Evolutionary conservation across 257 asterid species (phyloP), one percentile per base, ranked within the genome.

Genomic region (Solanum stenotomum): DNA sequence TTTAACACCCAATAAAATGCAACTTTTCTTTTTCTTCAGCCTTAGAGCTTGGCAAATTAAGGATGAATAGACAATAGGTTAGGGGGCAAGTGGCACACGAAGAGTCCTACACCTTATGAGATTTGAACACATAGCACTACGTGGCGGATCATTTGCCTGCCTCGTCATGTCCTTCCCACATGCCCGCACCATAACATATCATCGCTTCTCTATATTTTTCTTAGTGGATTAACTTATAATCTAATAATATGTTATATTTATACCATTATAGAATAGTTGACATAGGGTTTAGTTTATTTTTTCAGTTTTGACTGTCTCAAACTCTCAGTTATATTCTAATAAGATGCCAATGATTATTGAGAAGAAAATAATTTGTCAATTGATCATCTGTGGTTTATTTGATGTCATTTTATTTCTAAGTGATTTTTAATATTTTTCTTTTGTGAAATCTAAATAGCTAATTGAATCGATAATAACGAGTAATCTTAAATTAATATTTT

Each of bases 401-500:
- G 27, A 22, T 59, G 27, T 59, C 5, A 22, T 22, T 4, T 8
- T 22, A 59, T 59, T 59, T 59, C 2, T 8, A 59, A 8, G 8
- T 52, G 9, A 15, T 52, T 52, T 52, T 52, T 20, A 22, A 59
- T 16, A 1, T 7, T 20, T 38, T 42, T 40, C 0, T 8, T 59
- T 59, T 7, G 1, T 7, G 5, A 22, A 8, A 59, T 59, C 2
- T 59, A 20, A 0, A 20, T 59, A 22, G 5, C 5, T 59, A 59
- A 59, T 8, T 0, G 5, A 59, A 59, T 0, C 0, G 27, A 22
- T 22, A 59, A 59, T 20, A 20, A 59, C 10, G 1, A 59, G 11
- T 8, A 20, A 7, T 0, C 0, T 0, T 3, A 8, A 20, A 59
- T 0, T 0, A 1, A 59, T 56, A 59, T 59, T 20, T 59, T 22